Base-by-base conservation (phyloP, 2,329 filamentous ascomycete species). In the Xylaria sp. region DNA sequence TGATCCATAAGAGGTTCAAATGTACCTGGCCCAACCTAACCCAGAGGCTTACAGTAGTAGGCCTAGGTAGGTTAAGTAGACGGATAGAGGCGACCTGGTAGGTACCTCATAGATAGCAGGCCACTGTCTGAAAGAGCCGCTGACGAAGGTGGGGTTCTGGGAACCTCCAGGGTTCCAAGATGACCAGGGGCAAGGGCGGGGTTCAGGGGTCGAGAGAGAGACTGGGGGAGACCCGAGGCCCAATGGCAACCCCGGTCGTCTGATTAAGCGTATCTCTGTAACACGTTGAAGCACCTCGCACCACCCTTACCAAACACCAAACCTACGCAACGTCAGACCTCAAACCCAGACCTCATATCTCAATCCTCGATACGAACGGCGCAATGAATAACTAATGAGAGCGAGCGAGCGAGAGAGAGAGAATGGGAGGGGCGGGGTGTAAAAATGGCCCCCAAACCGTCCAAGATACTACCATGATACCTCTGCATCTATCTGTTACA, bases 291-390 rank as follows among this genome's bases (percentile, higher is more conserved):
- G 76, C 79, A 80, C 73, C 42, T n/a, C 75, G 74, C 77, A 78
- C 75, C 34, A 36, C 34, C 34, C 34, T 8, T 36, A 36, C 34
- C 34, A 36, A 36, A 77, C 76, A 78, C 77, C 77, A 78, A 79
- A 73, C 72, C 70, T 65, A 76, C 75, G 77, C 72, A 67, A 77
- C 78, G 75, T 81, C 80, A 81, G 81, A 82, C 80, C 76, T 79
- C 76, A 76, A 77, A 79, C 77, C 78, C 77, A 76, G 75, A 78
- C 55, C 66, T 72, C 73, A 71, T 67, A 69, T 61, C 77, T 78
- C 77, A 76, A 70, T 68, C 67, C 59, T 67, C 65, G 67, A 72
- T 65, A 67, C 71, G 74, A 48, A 51, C 60, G 48, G 24, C 34
- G 36, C 12, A 50, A 24, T 17, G 12, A 14, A 58, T n/a, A 36